Conservation (phyloP, 768 basidiomycete species). For the Dentipellis fragilis region DNA sequence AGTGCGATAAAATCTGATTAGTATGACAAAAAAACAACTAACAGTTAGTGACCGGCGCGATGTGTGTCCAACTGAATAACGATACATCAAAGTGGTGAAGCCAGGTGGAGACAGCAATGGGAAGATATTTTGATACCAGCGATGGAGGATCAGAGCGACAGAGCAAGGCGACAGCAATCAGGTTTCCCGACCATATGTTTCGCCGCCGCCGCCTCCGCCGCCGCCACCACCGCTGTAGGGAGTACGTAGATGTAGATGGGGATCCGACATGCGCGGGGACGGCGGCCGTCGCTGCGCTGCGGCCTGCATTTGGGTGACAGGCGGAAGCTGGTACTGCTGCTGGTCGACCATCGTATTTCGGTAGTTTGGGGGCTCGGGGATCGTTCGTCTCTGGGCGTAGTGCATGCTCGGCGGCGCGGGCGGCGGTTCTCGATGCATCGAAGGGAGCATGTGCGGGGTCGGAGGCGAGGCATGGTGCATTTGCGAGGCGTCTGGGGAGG, state of each 20-base stretch:
- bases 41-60: background rate
- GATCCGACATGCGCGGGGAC: slow-evolving; percentile 8
- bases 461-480: slow-evolving; percentile 20
- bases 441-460: slow-evolving; percentile 21
- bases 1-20: background rate
- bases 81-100: background rate
- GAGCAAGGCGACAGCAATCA: background rate
- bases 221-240: background rate
- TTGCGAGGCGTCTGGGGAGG: slow-evolving; percentile 14
- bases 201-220: background rate
- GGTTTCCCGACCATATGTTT: background rate
- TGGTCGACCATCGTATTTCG: slow-evolving; percentile 30
- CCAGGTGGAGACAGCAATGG: background rate
- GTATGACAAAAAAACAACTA: no score
- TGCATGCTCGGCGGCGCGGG: slow-evolving; percentile 30
- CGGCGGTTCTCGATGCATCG: slow-evolving; percentile 19
- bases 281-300: slow-evolving; percentile 7
- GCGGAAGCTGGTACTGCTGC: slow-evolving; percentile 34
- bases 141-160: background rate
- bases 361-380: slow-evolving; percentile 39
- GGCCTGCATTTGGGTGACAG: slow-evolving; percentile 28
- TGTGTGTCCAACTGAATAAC: background rate
- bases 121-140: background rate
- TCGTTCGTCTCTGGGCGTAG: slow-evolving; percentile 47
- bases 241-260: slow-evolving; percentile 9